phyloP scores from a whole-genome alignment of 768 basidiomycete species.

The Boletus pseudo-olivaceus region DNA sequence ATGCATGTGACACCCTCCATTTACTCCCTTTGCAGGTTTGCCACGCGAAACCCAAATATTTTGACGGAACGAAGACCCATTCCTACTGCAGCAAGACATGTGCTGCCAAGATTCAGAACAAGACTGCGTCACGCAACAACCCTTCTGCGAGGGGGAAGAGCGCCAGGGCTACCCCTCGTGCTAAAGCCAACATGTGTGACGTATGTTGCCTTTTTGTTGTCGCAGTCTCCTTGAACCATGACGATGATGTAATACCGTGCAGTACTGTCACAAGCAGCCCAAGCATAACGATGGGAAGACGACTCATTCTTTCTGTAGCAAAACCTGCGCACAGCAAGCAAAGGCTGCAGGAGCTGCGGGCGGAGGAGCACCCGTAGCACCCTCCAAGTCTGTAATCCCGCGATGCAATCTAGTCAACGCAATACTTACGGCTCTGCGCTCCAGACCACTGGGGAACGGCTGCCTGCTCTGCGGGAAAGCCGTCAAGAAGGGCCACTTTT shows the following conservation, averaged over 20 bases:
- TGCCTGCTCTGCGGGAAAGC: constrained; percentile 61
- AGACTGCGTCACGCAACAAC: constrained; percentile 22
- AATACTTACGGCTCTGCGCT: constrained; percentile 32
- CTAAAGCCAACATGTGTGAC: constrained; percentile 43
- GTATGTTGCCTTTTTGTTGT: constrained; percentile 33
- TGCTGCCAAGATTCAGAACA: constrained; percentile 43
- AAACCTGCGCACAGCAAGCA: constrained; percentile 55
- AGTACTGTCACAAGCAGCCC: constrained; percentile 60
- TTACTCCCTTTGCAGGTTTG: constrained; percentile 41
- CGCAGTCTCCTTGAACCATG: background rate
- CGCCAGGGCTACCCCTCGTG: constrained; percentile 22
- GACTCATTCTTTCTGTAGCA: constrained; percentile 61
- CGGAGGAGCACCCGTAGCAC: constrained; percentile 20
- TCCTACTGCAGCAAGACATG: constrained; percentile 60
- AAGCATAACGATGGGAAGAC: constrained; percentile 57
- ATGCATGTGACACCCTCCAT: constrained; percentile 1
- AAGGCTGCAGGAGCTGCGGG: constrained; percentile 27
- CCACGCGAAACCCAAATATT: constrained; percentile 51
- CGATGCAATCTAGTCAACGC: constrained; percentile 21
- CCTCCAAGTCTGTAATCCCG: constrained; percentile 31
- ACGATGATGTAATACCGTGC: constrained; percentile 7
- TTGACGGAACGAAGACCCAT: constrained; percentile 53
- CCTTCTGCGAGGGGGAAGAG: constrained; percentile 27
- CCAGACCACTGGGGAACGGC: constrained; percentile 38
- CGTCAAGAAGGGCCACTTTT: constrained; percentile 63